phyloP scores from a whole-genome alignment of 2,329 filamentous ascomycete genomes.

The Coniochaeta sp. region DNA sequence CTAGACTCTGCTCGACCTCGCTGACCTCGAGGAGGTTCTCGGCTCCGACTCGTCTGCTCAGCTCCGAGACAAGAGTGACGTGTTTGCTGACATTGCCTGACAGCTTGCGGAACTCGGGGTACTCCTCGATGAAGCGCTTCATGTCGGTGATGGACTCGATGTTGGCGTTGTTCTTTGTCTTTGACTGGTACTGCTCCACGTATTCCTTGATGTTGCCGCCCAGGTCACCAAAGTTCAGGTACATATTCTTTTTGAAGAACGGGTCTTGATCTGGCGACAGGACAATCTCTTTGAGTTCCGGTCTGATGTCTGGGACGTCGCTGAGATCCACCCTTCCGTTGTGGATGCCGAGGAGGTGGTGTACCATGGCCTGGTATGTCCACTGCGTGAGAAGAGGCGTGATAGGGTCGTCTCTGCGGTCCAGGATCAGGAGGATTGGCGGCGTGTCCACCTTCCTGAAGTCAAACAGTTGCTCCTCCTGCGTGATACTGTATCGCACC shows the following conservation, averaged over 20 bases:
- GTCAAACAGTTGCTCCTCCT: conserved; percentile 94
- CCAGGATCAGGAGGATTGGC: conserved; percentile 82
- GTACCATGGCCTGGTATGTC: conserved; percentile 99
- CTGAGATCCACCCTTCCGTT: conserved; percentile 91
- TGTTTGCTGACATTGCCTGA: conserved; percentile 98
- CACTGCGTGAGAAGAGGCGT: conserved; percentile 93
- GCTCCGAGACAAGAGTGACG: conserved; percentile 88
- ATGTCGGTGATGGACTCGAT: conserved; percentile 97
- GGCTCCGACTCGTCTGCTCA: conserved; percentile 78
- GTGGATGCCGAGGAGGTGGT: conserved; percentile 86
- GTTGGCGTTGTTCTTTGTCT: conserved; percentile 92
- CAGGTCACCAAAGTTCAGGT: conserved; percentile 91
- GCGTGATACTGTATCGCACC: conserved; percentile 84
- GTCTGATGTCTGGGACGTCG: conserved; percentile 73
- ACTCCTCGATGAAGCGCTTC: conserved; percentile 99
- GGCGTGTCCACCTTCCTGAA: conserved; percentile 93
- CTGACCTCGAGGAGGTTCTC: conserved; percentile 92
- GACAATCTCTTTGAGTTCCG: conserved; percentile 89
- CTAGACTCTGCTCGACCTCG: conserved; percentile 92
- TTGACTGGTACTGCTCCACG: conserved; percentile 94
- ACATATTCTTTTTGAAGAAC: conserved; percentile 99
- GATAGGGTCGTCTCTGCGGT: conserved; percentile 88
- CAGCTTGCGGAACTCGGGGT: conserved; percentile 93
- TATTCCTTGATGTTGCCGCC: conserved; percentile 97
- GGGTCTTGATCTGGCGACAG: conserved; percentile 95